Evolutionary conservation across 345 rosid species (phyloP), one percentile per base, ranked within the genome.

Genomic region (Brassica incana): DNA sequence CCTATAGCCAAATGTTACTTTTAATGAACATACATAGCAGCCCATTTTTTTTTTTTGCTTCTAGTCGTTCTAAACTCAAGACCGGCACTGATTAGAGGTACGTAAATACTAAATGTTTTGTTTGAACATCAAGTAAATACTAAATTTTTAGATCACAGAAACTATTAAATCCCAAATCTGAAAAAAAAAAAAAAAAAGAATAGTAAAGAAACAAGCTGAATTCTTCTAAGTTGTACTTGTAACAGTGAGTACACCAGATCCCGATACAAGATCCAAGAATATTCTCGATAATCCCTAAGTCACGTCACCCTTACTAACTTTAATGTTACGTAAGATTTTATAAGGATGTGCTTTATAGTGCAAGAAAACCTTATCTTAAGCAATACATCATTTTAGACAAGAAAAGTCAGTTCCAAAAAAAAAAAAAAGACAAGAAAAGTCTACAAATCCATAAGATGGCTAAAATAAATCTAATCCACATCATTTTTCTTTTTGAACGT

Each of bases 251-350:
- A 54, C 23, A 8, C 7, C 32, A 7, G 72, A 72, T 72, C 15
- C 77, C 20, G 65, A 78, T 65, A 45, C 77, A 72, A 73, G 73
- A 67, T 78, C 77, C 82, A 78, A 73, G 78, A 73, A 79, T 73
- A 61, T 61, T 79, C 78, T 59, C 54, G 63, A 61, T 56, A 20
- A 32, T n/a, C 68, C 77, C 63, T n/a, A 72, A 3, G 63, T 6
- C 32, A 72, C 73, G 67, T 56, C n/a, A 77, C 4, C 6, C 48
- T 78, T 29, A 59, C 68, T 78, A 40, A 58, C 77, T 78, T 16
- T 8, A 65, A 5, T 70, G 23, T 58, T 14, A 59, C 11, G 67
- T 48, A 40, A 7, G 10, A 36, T 52, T 54, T 36, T 54, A 36
- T 25, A 16, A 58, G 72, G 45, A 66, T 59, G 77, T 50, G 52